Evolutionary conservation across 2,329 filamentous ascomycete genomes (phyloP).

Genomic region (Trichophyton benhamiae): DNA sequence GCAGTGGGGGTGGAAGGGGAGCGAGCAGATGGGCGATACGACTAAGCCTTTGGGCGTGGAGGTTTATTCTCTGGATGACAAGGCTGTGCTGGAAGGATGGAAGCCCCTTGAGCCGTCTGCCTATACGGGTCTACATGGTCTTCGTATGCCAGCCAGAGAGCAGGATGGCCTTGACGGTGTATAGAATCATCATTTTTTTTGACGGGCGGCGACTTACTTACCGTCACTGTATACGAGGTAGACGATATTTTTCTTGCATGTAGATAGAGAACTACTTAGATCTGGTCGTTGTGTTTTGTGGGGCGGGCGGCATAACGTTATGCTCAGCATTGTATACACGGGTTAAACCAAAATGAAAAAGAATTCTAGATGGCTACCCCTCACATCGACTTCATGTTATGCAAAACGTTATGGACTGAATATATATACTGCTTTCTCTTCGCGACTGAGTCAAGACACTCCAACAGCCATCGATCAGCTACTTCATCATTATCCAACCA

Average conservation of each 20-base stretch:
- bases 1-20: conserved; percentile 64
- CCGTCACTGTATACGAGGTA: not conserved
- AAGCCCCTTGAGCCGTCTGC: conserved; percentile 45
- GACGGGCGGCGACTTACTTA: not conserved
- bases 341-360: not conserved
- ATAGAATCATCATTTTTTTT: not conserved
- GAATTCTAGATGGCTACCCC: not conserved
- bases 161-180: conserved; percentile 14
- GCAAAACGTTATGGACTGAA: not conserved
- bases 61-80: conserved; percentile 52
- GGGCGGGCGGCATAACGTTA: conserved; percentile 1
- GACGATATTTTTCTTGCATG: not conserved
- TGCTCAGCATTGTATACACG: not conserved
- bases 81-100: conserved; percentile 48
- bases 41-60: conserved; percentile 66
- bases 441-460: not conserved
- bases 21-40: conserved; percentile 48
- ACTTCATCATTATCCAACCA: not conserved
- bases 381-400: not conserved
- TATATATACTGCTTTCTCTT: not conserved
- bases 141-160: conserved; percentile 38
- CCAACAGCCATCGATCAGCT: not conserved
- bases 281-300: not conserved
- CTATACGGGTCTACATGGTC: conserved; percentile 56
- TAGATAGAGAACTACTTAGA: not conserved